Evolutionary conservation across 768 basidiomycete genomes (phyloP).

Genomic region (Symmetrospora coprosmae): DNA sequence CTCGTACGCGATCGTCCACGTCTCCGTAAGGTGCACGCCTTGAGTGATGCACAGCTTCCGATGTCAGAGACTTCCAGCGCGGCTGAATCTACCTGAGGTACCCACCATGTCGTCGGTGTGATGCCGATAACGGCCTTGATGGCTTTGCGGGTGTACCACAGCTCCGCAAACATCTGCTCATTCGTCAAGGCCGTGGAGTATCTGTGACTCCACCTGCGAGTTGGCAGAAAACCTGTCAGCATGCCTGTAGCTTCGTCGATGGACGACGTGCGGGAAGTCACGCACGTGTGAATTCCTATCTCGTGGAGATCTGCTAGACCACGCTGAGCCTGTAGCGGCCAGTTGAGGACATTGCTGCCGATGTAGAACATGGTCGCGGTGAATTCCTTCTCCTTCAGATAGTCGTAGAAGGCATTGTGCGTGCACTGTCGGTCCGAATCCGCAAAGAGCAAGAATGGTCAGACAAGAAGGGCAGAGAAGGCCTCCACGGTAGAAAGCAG

Average conservation of each 20-base stretch:
- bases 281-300: constrained; percentile 25
- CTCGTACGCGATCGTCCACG: constrained; percentile 31
- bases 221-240: not conserved
- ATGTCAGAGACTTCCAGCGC: not conserved
- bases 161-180: constrained; percentile 39
- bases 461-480: not conserved
- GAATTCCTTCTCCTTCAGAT: constrained; percentile 35
- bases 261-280: too few relatives aligned
- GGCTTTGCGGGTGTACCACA: constrained; percentile 32
- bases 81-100: not conserved
- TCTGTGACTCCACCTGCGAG: constrained; percentile 37
- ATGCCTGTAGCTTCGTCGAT: not conserved
- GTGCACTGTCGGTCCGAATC: constrained; percentile 33
- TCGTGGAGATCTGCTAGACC: constrained; percentile 37
- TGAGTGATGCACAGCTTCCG: not conserved
- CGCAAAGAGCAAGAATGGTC: not conserved
- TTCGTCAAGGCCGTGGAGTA: constrained; percentile 41
- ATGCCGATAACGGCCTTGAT: constrained; percentile 31
- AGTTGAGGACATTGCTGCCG: constrained; percentile 40
- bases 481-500: not conserved
- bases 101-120: constrained; percentile 48
- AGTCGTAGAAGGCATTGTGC: constrained; percentile 40
- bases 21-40: constrained; percentile 29
- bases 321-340: constrained; percentile 39
- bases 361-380: constrained; percentile 40